Base-by-base conservation (phyloP, 176 grass and related monocot genomes). In the Tillandsia fasciculata region DNA sequence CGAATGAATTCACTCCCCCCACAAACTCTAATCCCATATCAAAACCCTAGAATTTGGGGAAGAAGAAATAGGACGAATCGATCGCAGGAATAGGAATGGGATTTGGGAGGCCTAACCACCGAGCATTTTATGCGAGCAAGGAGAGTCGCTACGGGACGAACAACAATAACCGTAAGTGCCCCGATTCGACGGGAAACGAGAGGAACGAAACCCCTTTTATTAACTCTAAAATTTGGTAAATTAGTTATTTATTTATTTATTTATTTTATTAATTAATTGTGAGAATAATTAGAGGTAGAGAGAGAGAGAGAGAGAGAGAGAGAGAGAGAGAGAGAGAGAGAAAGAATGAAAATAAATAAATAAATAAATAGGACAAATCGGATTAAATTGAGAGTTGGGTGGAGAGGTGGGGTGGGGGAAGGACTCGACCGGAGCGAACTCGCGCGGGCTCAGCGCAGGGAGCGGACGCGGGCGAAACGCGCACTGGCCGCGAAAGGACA, bases 401-500 rank as follows among this genome's bases (percentile, higher is more conserved):
- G 51, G 69, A 68, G 79, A 17, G 66, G 79, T 20, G 20, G 20
- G 20, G 20, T 20, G 75, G 79, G 14, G n/a, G 3, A 3, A 14
- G 50, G 50, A 23, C 13, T 22, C 26, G 63, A 72, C 74, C 33
- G 33, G 33, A 42, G 33, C 33, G 33, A 42, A 6, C 33, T 4
- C 33, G 33, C 33, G 33, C 33, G 33, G 29, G 29, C 29, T 33
- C 29, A 5, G 29, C n/a, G 0, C 56, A 14, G 56, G 15, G 33
- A 42, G 52, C 64, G 57, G 17, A 27, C 53, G 26, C 53, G 20
- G 47, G 8, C 18, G 61, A 2, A n/a, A 11, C 1, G 42, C 63
- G 69, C n/a, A 63, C 61, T 47, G 33, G 48, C 20, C 0, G 52
- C 79, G 71, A 75, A 52, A 72, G 72, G 51, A 29, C 29, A 64